Percentiles rank a stretch among this genome's conserved stretches.
These are phyloP conservation scores for Litsea cubeba DNA, from an alignment of 164 flowering plant species.

Conservation along the genomic window DNA sequence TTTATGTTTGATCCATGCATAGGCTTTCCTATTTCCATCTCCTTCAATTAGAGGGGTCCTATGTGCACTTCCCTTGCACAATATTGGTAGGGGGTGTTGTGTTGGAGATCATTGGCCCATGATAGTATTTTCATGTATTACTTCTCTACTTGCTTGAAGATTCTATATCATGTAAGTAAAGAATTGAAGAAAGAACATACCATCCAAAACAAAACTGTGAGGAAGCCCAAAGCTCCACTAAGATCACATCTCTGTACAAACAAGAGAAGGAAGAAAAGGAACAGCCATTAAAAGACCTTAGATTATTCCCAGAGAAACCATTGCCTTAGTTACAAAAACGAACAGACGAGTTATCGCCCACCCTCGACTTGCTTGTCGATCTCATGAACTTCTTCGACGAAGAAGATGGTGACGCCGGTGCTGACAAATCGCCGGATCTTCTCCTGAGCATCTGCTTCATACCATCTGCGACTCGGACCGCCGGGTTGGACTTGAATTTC, in stretches of 20 bases:
- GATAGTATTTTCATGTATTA: too few relatives aligned
- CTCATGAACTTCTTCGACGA: constrained; percentile 47
- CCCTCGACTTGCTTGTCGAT: constrained; percentile 26
- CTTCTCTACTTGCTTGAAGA: neutral
- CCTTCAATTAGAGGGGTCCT: neutral
- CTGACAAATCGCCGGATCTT: constrained; percentile 46
- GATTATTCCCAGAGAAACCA: constrained; percentile 10
- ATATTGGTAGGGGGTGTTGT: neutral
- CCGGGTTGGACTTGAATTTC: constrained; percentile 62
- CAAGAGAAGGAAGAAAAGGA: neutral
- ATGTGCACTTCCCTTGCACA: neutral
- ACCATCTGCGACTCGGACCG: constrained; percentile 66
- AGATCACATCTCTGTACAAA: constrained; percentile 18
- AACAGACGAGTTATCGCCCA: constrained; percentile 10
- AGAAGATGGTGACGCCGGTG: constrained; percentile 14
- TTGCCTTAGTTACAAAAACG: constrained; percentile 3
- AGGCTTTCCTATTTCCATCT: neutral
- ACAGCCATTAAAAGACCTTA: neutral
- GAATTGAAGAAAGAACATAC: constrained; percentile 10
- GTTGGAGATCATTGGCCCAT: too few relatives aligned
- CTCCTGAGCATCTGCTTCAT: constrained; percentile 77
- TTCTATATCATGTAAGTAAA: neutral
- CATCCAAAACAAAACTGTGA: constrained; percentile 8
- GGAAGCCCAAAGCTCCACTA: constrained; percentile 16
- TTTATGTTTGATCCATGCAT: neutral